Conservation (phyloP, 179 eudicot species). For the Gypsophila paniculata region DNA sequence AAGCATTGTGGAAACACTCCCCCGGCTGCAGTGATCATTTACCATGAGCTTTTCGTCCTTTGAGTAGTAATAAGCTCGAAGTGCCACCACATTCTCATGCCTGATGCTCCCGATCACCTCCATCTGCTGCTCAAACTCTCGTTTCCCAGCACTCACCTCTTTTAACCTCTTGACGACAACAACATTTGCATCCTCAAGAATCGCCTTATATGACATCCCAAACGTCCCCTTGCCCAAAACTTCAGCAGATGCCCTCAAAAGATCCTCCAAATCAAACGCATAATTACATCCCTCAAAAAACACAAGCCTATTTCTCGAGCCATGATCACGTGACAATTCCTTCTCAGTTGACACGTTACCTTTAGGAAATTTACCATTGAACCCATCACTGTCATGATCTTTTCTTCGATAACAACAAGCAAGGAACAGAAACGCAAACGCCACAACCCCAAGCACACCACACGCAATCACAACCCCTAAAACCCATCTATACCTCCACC, state of each 20-base stretch:
- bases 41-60: slow-evolving; percentile 88
- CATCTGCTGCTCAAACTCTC: slow-evolving; percentile 82
- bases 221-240: slow-evolving; percentile 81
- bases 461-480: slow-evolving; percentile 45
- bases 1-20: slow-evolving; percentile 68
- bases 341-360: slow-evolving; percentile 66
- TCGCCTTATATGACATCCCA: slow-evolving; percentile 81
- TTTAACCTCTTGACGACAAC: slow-evolving; percentile 90
- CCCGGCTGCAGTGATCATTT: slow-evolving; percentile 58
- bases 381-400: slow-evolving; percentile 32
- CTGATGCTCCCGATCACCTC: slow-evolving; percentile 66
- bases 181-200: slow-evolving; percentile 64
- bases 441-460: slow-evolving; percentile 49
- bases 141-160: slow-evolving; percentile 67
- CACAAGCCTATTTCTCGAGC: slow-evolving; percentile 54
- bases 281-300: slow-evolving; percentile 85
- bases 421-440: slow-evolving; percentile 47
- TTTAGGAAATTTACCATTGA: slow-evolving; percentile 56
- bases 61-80: slow-evolving; percentile 81
- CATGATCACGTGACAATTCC: slow-evolving; percentile 53
- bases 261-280: slow-evolving; percentile 85
- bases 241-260: slow-evolving; percentile 88
- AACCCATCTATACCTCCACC: slow-evolving; percentile 46
- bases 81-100: slow-evolving; percentile 76
- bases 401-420: slow-evolving; percentile 46